A percentile compares a stretch with the other conserved stretches of the same genome.
Conservation (phyloP, 371 early-diverging fungal species). For the Mucor circinelloides region DNA sequence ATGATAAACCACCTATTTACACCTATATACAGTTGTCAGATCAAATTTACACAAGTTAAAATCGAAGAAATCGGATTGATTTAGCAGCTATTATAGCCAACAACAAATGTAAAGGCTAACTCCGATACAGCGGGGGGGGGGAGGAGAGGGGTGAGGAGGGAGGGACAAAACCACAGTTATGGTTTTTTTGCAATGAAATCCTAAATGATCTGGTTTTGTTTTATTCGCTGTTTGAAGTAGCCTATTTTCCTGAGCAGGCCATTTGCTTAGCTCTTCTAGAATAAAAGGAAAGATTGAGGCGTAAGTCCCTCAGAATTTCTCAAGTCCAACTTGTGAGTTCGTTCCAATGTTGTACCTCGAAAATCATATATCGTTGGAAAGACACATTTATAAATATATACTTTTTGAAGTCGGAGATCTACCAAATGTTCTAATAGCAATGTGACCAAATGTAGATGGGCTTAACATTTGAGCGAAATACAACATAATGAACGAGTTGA, state of each 20-base stretch:
- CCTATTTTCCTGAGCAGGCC: neutral
- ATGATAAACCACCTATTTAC: neutral
- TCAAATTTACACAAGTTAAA: neutral
- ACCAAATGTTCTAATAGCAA: neutral
- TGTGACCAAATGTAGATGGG: neutral
- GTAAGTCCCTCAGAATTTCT: neutral
- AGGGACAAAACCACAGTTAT: neutral
- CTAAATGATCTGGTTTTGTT: neutral
- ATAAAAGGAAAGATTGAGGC: neutral
- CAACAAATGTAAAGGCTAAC: neutral
- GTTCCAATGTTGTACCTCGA: neutral
- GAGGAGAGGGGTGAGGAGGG: neutral
- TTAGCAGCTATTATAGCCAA: neutral
- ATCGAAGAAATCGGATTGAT: neutral
- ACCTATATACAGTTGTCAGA: neutral
- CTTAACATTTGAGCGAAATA: neutral
- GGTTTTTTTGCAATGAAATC: neutral
- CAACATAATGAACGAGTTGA: neutral
- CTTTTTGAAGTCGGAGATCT: neutral
- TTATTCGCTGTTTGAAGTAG: neutral
- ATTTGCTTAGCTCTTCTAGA: neutral
- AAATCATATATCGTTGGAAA: neutral
- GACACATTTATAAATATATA: neutral
- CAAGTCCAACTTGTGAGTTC: neutral
- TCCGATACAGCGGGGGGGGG: neutral